A percentile compares a stretch with the other conserved stretches of the same genome.
These are phyloP conservation scores for Babesia caballi DNA, from an alignment of 169 alveolate genomes.

Conservation along the genomic window DNA sequence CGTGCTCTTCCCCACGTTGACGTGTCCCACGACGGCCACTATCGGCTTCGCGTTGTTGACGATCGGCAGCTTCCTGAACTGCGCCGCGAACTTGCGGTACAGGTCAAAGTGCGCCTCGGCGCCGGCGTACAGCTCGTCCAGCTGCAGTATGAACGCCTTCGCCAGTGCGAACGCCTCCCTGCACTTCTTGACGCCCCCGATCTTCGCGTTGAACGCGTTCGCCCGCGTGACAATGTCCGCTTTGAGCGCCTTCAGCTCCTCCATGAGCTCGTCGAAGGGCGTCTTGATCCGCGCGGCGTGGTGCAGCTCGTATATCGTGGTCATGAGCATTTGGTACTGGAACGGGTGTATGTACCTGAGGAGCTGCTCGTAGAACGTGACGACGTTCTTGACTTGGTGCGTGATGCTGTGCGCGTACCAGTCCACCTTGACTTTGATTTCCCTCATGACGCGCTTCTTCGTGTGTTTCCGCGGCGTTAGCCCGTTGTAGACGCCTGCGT, in stretches of 20 bases:
- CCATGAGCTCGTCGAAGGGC: constrained; percentile 39
- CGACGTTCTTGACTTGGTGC: constrained; percentile 52
- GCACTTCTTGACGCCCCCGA: constrained; percentile 24
- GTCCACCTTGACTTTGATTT: constrained; percentile 59
- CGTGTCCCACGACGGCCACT: constrained; percentile 56
- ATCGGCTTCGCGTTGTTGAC: constrained; percentile 40
- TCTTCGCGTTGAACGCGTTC: constrained; percentile 28
- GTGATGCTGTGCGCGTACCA: constrained; percentile 59
- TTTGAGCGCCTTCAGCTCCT: constrained; percentile 13
- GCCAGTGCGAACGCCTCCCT: constrained; percentile 60
- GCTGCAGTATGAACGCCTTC: constrained; percentile 40
- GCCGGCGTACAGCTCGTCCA: constrained; percentile 35
- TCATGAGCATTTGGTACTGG: constrained; percentile 60
- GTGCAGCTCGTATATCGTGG: constrained; percentile 33
- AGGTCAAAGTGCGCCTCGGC: constrained; percentile 25
- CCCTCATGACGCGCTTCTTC: constrained; percentile 50
- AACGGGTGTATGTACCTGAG: constrained; percentile 63
- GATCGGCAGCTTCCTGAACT: constrained; percentile 39
- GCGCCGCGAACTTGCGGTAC: constrained; percentile 26
- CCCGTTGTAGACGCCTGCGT: constrained; percentile 65
- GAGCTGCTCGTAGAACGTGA: constrained; percentile 40
- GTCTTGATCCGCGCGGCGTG: constrained; percentile 5
- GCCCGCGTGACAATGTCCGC: constrained; percentile 15
- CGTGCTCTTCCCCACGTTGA: constrained; percentile 59
- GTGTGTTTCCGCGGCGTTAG: constrained; percentile 52